phyloP scores from a whole-genome alignment of 805 yeast species.

The Myxozyma vanderwaltii region DNA sequence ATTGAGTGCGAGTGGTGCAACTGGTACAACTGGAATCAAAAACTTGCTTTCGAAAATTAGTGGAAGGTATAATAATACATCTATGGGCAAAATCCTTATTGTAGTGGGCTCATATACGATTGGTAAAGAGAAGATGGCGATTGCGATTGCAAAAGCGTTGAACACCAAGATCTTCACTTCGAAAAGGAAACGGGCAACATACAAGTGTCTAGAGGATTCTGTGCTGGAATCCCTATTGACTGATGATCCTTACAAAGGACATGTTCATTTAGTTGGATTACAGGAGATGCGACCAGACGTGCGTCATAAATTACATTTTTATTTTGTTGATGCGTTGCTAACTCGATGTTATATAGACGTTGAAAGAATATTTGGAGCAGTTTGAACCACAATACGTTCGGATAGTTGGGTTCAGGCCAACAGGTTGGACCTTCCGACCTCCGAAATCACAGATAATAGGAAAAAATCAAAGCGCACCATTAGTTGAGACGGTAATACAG shows the following conservation, averaged over 20 bases:
- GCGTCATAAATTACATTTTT: not conserved
- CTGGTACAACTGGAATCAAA: slow-evolving; percentile 6
- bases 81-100: slow-evolving; percentile 50
- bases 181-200: slow-evolving; percentile 51
- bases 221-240: slow-evolving; percentile 47
- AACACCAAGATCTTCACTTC: slow-evolving; percentile 48
- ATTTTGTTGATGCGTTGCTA: not conserved
- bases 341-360: slow-evolving; percentile 22
- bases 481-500: slow-evolving; percentile 15
- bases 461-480: slow-evolving; percentile 16
- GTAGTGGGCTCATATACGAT: slow-evolving; percentile 87
- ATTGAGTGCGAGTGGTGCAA: slow-evolving; percentile 3
- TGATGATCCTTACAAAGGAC: slow-evolving; percentile 51
- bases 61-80: slow-evolving; percentile 1
- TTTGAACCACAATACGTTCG: slow-evolving; percentile 58
- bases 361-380: slow-evolving; percentile 54
- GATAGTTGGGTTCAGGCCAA: slow-evolving; percentile 61
- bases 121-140: slow-evolving; percentile 87
- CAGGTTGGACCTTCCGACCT: slow-evolving; percentile 80
- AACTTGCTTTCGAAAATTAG: not conserved
- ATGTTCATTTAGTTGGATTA: slow-evolving; percentile 77
- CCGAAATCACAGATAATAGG: slow-evolving; percentile 20
- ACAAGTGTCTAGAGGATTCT: slow-evolving; percentile 50
- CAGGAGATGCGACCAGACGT: slow-evolving; percentile 48
- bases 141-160: slow-evolving; percentile 46